Evolutionary conservation across 2,329 filamentous ascomycete species (phyloP).

Genomic region (Penicillium decumbens): DNA sequence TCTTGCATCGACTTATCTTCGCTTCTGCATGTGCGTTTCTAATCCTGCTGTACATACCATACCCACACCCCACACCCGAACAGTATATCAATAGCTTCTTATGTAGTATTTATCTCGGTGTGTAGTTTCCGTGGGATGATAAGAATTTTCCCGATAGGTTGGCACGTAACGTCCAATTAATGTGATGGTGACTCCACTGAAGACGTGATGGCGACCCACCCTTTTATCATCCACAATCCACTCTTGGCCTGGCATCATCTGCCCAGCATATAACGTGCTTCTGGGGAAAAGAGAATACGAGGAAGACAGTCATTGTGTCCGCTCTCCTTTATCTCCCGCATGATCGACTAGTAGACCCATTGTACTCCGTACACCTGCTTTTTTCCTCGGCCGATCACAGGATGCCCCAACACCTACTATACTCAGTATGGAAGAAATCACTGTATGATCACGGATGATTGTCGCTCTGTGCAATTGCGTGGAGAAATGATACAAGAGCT

Average conservation of each 20-base stretch:
- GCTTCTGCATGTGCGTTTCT: constrained; percentile 3
- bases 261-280: constrained; percentile 1
- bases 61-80: neutral
- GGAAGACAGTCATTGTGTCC: neutral
- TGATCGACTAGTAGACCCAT: constrained; percentile 6
- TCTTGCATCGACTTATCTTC: neutral
- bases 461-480: constrained; percentile 14
- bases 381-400: constrained; percentile 3
- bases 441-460: constrained; percentile 10
- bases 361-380: neutral
- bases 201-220: constrained; percentile 21
- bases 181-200: neutral
- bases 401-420: constrained; percentile 1
- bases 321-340: neutral
- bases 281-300: constrained; percentile 3
- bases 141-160: neutral
- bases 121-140: neutral
- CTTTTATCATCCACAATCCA: constrained; percentile 8
- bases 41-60: constrained; percentile 10
- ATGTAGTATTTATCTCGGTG: neutral
- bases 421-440: constrained; percentile 1
- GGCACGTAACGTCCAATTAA: neutral
- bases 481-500: constrained; percentile 20
- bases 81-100: neutral
- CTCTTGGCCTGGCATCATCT: constrained; percentile 12